Evolutionary conservation across 352 stramenopile species (phyloP), one percentile per base, ranked within the genome.

Genomic region (Pythium myriotylum): DNA sequence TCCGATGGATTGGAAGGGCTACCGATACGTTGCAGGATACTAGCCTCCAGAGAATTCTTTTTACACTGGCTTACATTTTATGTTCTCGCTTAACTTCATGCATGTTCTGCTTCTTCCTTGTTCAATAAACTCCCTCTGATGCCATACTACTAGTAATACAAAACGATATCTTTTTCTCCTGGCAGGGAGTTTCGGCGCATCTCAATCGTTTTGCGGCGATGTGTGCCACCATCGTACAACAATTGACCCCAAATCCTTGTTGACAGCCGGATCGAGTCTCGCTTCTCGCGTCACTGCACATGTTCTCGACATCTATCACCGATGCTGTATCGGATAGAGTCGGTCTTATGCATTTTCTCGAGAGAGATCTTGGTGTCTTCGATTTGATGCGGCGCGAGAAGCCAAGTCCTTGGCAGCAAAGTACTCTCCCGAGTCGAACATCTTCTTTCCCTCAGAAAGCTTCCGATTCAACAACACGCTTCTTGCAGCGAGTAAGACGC

Each of bases 1-100:
- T n/a, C 94, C 94, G n/a, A 39, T 70, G 19, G 82, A 96, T 66
- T 98, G 95, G 95, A 87, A 92, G 47, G 92, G 89, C 59, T 97
- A 97, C 58, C 87, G 89, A 54, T 88, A 84, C 68, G 76, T 98
- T n/a, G 72, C 71, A n/a, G 84, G 84, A 2, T 93, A 93, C 45
- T 93, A 72, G 66, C 19, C 29, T 37, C 17, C 4, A n/a, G 1
- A 1, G 7, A 8, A 19, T 37, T n/a, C 46, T 22, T 45, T 35
- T 17, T 17, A 60, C 40, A n/a, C 6, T 20, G 12, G 14, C 3
- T 51, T 42, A 8, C 41, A 51, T 37, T 37, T 27, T 35, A 10
- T 35, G 29, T 59, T 65, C 40, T 61, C 27, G 32, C 50, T 52
- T 58, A 46, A 59, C 57, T 56, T 14, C 40, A 27, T 59, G n/a